phyloP scores from a whole-genome alignment of 2,329 filamentous ascomycete genomes.

The Cladobotryum mycophilum region DNA sequence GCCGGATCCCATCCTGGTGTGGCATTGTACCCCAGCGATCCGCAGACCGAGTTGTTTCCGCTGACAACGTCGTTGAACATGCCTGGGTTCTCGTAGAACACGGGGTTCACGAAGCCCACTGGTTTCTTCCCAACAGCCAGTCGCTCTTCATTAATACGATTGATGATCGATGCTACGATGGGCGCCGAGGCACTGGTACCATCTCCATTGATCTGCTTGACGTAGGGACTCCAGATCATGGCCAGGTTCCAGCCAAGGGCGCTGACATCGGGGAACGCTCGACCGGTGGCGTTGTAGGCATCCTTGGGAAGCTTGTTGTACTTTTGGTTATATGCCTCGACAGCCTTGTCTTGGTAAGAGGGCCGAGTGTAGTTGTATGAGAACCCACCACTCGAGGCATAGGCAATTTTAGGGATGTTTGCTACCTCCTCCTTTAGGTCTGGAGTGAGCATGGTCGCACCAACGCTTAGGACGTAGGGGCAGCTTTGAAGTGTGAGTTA shows the following conservation, averaged over 20 bases:
- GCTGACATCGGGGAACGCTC: neutral
- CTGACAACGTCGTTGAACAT: constrained; percentile 8
- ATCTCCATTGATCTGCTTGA: neutral
- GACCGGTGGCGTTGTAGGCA: neutral
- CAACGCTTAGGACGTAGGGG: neutral
- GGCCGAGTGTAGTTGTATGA: neutral
- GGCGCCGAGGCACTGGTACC: constrained; percentile 14
- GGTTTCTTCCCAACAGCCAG: constrained; percentile 26
- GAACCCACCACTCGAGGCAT: neutral
- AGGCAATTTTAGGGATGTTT: neutral
- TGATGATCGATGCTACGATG: constrained; percentile 14
- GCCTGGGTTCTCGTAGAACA: constrained; percentile 8
- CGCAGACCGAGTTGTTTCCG: constrained; percentile 9
- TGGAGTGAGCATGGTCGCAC: neutral
- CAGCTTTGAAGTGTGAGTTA: neutral
- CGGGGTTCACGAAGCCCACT: constrained; percentile 27
- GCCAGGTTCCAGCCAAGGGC: neutral
- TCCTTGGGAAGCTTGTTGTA: neutral
- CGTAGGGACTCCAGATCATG: neutral
- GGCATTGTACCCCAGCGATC: constrained; percentile 4
- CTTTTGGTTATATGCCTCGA: neutral
- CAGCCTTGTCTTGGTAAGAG: neutral
- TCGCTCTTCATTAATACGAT: constrained; percentile 14
- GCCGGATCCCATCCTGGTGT: constrained; percentile 10
- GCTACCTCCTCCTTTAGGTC: neutral